Base-by-base conservation (phyloP, 108 stramenopile genomes). In the Pseudonitzschia pungens region DNA sequence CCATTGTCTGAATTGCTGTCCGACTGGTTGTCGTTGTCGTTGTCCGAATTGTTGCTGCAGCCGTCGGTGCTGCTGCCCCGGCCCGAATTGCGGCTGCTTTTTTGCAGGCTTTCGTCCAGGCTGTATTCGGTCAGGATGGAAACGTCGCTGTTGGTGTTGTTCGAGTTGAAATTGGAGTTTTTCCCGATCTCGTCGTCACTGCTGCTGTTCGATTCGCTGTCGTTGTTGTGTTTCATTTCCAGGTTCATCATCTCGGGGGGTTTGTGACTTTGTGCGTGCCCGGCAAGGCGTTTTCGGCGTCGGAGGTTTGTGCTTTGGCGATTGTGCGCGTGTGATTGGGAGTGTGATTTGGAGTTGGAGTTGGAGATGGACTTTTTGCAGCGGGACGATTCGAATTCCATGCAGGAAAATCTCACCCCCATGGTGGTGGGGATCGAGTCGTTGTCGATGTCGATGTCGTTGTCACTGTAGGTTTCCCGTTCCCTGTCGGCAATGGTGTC, bases 341-440 rank as follows among this genome's bases (percentile, higher is more conserved):
- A 11, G 42, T 43, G 9, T 43, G 11, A 43, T 6, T 6, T 6
- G 11, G 42, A 11, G 9, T 11, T 6, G 9, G 42, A 6, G 42
- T 43, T 6, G 9, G 9, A 43, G 11, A 43, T 11, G 31, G 14
- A 1, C 65, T 32, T 32, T 42, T 14, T 24, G 29, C 65, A 14
- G 40, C 28, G 32, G 14, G 24, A 1, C 45, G 44, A n/a, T 12
- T 57, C 28, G 28, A 8, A 33, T 2, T 66, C 65, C 44, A 66
- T 27, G 41, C 18, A 27, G 18, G 40, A 11, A 36, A 24, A 6
- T 43, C 58, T 32, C 6, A 71, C 71, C 9, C 71, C 71, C 71
- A 71, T 71, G 41, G 71, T 71, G 21, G 71, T 71, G 16, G 71
- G 58, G 16, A 71, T 60, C 18, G 41, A 60, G 33, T 43, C 43